Conservation (phyloP, 2,329 filamentous ascomycete genomes). For the Sarocladium kiliense region DNA sequence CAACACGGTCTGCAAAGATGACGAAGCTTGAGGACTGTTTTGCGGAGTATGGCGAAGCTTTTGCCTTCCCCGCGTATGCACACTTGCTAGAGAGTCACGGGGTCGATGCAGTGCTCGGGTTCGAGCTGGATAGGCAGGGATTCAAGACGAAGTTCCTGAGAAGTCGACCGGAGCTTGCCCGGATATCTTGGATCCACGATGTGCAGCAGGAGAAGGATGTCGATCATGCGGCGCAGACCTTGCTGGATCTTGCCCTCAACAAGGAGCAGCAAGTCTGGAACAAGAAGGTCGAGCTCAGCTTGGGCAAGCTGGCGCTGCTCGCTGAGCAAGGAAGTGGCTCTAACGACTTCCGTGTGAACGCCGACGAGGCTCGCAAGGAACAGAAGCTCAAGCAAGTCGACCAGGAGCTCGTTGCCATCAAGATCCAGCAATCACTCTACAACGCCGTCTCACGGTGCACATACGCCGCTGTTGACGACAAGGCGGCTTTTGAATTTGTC, state of each 20-base stretch:
- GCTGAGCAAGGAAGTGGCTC: constrained; percentile 46
- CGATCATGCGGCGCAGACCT: constrained; percentile 62
- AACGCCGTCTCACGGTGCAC: constrained; percentile 64
- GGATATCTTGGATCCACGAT: constrained; percentile 94
- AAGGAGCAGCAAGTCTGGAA: constrained; percentile 81
- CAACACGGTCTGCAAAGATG: constrained; percentile 35
- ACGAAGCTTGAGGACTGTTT: constrained; percentile 50
- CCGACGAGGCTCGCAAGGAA: constrained; percentile 32
- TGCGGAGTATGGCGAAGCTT: constrained; percentile 58
- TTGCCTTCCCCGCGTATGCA: constrained; percentile 75
- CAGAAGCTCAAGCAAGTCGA: constrained; percentile 50
- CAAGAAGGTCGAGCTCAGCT: constrained; percentile 86
- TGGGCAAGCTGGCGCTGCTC: constrained; percentile 76
- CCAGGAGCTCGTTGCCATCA: constrained; percentile 61
- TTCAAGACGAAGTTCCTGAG: constrained; percentile 77
- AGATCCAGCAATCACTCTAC: constrained; percentile 76
- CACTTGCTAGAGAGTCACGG: constrained; percentile 65
- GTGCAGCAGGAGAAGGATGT: constrained; percentile 72
- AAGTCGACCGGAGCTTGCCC: constrained; percentile 64
- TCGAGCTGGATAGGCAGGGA: constrained; percentile 60
- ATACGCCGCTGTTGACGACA: constrained; percentile 69
- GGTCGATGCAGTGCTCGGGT: constrained; percentile 64
- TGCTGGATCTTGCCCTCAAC: constrained; percentile 64
- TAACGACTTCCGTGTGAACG: constrained; percentile 30
- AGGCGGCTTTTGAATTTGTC: constrained; percentile 71